phyloP scores from a whole-genome alignment of 192 early-diverging fungal species.

The Neocallimastix lanati region DNA sequence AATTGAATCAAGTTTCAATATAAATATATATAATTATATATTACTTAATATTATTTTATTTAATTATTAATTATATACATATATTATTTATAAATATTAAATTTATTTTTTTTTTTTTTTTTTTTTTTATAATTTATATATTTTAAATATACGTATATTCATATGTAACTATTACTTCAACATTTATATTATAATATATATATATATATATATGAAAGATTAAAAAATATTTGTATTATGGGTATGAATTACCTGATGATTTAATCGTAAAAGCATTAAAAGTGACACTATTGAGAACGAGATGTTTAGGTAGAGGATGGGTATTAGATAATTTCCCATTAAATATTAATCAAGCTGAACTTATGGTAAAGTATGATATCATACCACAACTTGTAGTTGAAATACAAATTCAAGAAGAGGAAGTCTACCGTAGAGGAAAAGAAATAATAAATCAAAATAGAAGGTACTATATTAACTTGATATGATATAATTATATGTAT shows the following conservation, averaged over 20 bases:
- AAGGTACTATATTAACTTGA: not conserved
- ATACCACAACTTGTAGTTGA: not conserved
- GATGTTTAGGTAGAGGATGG: not conserved
- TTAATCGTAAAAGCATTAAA: not conserved
- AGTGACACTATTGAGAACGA: not conserved
- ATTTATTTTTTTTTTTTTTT: no score
- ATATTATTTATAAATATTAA: no score
- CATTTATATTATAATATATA: no score
- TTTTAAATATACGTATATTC: no score
- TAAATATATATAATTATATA: no score
- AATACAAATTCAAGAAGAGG: not conserved
- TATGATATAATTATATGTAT: no score
- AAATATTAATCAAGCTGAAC: not conserved
- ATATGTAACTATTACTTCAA: no score
- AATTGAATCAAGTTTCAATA: no score
- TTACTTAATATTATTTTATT: no score
- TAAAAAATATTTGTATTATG: not conserved
- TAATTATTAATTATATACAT: no score
- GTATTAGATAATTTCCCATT: not conserved
- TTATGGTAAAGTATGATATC: not conserved
- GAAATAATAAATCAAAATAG: not conserved
- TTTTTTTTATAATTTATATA: no score
- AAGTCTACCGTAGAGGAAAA: not conserved
- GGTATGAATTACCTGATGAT: not conserved
- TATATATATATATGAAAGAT: no score